Evolutionary conservation across 2,329 filamentous ascomycete genomes (phyloP).

Genomic region (Pyrenophora seminiperda): DNA sequence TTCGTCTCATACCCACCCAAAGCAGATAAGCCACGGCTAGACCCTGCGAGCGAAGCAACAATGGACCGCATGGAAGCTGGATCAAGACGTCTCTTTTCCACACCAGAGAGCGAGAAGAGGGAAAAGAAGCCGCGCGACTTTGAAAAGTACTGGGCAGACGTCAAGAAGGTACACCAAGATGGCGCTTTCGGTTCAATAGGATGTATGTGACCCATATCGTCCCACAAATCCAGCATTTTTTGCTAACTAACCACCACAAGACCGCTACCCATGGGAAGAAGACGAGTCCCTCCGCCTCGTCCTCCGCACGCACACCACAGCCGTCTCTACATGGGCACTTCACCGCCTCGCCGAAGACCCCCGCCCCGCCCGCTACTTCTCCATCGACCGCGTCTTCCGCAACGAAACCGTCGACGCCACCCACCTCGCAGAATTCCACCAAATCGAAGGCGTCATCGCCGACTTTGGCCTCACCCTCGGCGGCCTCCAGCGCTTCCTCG

Average conservation of each 20-base stretch:
- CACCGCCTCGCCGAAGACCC: constrained; percentile 85
- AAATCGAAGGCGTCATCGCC: constrained; percentile 97
- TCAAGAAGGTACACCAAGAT: constrained; percentile 83
- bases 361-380: constrained; percentile 93
- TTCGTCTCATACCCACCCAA: constrained; percentile 88
- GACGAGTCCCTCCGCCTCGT: constrained; percentile 87
- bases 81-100: constrained; percentile 59
- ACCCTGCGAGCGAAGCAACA: constrained; percentile 55
- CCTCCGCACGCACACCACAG: constrained; percentile 93
- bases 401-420: constrained; percentile 98
- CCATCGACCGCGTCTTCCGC: constrained; percentile 96
- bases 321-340: constrained; percentile 87
- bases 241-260: constrained; percentile 6
- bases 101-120: constrained; percentile 58
- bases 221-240: background rate
- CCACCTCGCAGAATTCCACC: constrained; percentile 97
- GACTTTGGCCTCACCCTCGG: constrained; percentile 93
- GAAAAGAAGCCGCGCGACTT: constrained; percentile 67
- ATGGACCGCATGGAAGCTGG: constrained; percentile 57
- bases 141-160: constrained; percentile 84
- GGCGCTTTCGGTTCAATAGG: constrained; percentile 95
- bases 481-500: constrained; percentile 90
- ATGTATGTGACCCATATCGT: constrained; percentile 48
- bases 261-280: constrained; percentile 90
- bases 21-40: constrained; percentile 70